These are phyloP conservation scores for Colletotrichum viniferum DNA, from an alignment of 2,329 filamentous ascomycete species.

Conservation along the genomic window DNA sequence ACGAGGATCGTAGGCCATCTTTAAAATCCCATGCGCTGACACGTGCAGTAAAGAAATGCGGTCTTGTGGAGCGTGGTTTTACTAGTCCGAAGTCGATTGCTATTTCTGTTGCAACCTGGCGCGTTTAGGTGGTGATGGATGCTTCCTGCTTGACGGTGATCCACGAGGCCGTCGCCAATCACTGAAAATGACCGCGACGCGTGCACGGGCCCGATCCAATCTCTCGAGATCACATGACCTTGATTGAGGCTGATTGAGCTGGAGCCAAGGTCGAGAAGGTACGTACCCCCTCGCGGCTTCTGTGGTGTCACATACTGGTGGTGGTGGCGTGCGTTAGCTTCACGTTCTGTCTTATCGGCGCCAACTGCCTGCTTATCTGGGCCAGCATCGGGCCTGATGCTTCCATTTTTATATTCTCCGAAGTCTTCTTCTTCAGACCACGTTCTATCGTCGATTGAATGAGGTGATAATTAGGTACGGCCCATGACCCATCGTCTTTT, in stretches of 20 bases:
- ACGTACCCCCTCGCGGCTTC: background rate
- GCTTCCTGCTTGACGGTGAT: background rate
- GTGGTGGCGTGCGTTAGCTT: background rate
- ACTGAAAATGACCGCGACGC: slow-evolving; percentile 18
- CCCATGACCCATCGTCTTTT: background rate
- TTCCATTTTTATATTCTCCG: background rate
- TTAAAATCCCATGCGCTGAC: slow-evolving; percentile 19
- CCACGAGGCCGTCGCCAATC: slow-evolving; percentile 6
- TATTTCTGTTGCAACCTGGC: background rate
- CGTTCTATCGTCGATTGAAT: background rate
- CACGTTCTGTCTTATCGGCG: background rate
- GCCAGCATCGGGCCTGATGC: background rate
- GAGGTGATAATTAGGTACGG: slow-evolving; percentile 7
- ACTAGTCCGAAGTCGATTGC: background rate
- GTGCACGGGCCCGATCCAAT: slow-evolving; percentile 2
- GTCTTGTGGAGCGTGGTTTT: background rate
- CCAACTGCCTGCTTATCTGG: slow-evolving; percentile 6
- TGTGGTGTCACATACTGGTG: background rate
- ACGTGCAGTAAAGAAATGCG: background rate
- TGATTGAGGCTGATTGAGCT: background rate
- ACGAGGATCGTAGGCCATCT: slow-evolving; percentile 60
- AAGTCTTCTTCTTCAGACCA: background rate
- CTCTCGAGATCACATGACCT: slow-evolving; percentile 10
- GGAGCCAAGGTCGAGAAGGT: background rate
- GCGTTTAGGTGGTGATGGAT: background rate